Base-by-base conservation (phyloP, 2,329 filamentous ascomycete genomes). In the Colletotrichum higginsianum region DNA sequence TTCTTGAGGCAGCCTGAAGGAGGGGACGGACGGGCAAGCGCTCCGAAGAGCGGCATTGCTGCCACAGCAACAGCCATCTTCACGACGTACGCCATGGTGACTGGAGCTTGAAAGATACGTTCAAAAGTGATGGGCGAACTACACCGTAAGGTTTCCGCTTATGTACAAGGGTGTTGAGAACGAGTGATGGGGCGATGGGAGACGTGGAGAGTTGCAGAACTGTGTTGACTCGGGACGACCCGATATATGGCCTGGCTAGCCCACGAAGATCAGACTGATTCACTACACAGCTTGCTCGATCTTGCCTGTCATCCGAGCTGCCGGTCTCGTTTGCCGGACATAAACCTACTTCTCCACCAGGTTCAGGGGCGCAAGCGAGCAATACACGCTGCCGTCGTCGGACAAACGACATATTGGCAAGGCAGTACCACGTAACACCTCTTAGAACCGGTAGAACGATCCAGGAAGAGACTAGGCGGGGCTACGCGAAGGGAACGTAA, bases 41-140 rank as follows among this genome's bases (percentile, higher is more conserved):
- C 67, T 49, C 70, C 70, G 9, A 60, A 53, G 42, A 71, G 69
- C 52, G 65, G 69, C 58, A 68, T 40, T 58, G 58, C 69, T 63
- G 65, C 65, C 69, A 58, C 57, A 21, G 57, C 68, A 52, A 60
- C 68, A 35, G 68, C 58, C 46, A 71, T 63, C 65, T 68, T 68
- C 58, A 61, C 38, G 13, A 68, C 46, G 30, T 64, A 26, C 18
- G 58, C 53, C 69, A 71, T 71, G 53, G 8, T 64, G 53, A 46
- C 35, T 60, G 13, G 46, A 30, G 26, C 53, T 23, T 52, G n/a
- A 21, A 11, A 35, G n/a, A 35, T 23, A 65, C 66, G 12, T 9
- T 30, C 53, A 64, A 53, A 40, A 68, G 60, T n/a, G 57, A 58
- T 12, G 35, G 35, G 35, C 8, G 11, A 38, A 38, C 35, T 2